A percentile compares a stretch with the other conserved stretches of the same genome.
Evolutionary conservation across 176 grass and related monocot genomes (phyloP).

Genomic region (Zea mays): Zm-B73-REFERENCE-NAM-5.0 NC_050102.1:52216501-52217000

Average conservation of each 20-base stretch:
- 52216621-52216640: conserved; percentile 76
- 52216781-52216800: neutral
- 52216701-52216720: conserved; percentile 87
- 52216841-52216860: neutral
- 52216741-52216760: neutral
- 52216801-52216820: neutral
- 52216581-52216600: neutral
- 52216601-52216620: conserved; percentile 22
- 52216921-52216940: conserved; percentile 2
- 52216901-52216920: neutral
- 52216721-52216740: conserved; percentile 38
- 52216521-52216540: neutral
- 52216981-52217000: conserved; percentile 6
- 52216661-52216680: conserved; percentile 66
- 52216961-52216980: neutral
- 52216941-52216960: neutral
- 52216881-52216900: conserved; percentile 1
- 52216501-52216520: conserved; percentile 10
- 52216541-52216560: neutral
- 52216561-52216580: neutral
- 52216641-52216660: conserved; percentile 74
- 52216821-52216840: neutral
- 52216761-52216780: conserved; percentile 5
- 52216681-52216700: conserved; percentile 90
- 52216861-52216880: neutral